These are phyloP conservation scores for Saturnispora galanensis DNA, from an alignment of 805 yeast genomes.

Conservation along the genomic window DNA sequence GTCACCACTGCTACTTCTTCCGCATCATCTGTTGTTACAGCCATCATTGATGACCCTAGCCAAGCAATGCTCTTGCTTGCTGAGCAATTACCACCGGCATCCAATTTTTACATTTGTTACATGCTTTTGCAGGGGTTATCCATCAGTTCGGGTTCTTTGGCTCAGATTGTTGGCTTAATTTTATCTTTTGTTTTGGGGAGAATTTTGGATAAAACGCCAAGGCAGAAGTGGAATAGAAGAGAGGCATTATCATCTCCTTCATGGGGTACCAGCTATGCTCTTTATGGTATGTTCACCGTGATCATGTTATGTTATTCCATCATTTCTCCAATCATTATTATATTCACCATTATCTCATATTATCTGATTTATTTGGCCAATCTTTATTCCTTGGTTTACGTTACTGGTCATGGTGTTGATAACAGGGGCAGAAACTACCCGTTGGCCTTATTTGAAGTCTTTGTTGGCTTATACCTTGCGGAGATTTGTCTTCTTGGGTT, in stretches of 20 bases:
- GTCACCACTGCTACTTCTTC: slow-evolving; percentile 80
- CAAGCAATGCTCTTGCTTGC: slow-evolving; percentile 70
- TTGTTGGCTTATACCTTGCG: slow-evolving; percentile 61
- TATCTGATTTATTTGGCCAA: slow-evolving; percentile 50
- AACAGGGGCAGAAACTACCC: slow-evolving; percentile 69
- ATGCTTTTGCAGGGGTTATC: slow-evolving; percentile 75
- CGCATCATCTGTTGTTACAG: slow-evolving; percentile 67
- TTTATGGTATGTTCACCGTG: slow-evolving; percentile 62
- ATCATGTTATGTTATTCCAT: slow-evolving; percentile 69
- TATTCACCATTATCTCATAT: slow-evolving; percentile 54
- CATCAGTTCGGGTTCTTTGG: slow-evolving; percentile 62
- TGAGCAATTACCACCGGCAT: slow-evolving; percentile 72
- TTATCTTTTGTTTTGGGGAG: slow-evolving; percentile 62
- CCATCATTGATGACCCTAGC: slow-evolving; percentile 55
- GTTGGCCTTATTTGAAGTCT: slow-evolving; percentile 59
- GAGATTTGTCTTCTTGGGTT: slow-evolving; percentile 62
- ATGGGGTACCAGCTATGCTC: slow-evolving; percentile 80
- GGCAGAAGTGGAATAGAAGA: slow-evolving; percentile 80
- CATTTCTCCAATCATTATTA: slow-evolving; percentile 64
- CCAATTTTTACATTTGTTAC: slow-evolving; percentile 82
- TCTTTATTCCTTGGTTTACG: slow-evolving; percentile 55
- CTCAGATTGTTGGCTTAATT: slow-evolving; percentile 66
- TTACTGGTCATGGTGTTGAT: slow-evolving; percentile 48
- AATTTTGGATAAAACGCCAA: slow-evolving; percentile 76
- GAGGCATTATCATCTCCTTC: slow-evolving; percentile 54